Evolutionary conservation across 345 rosid genomes (phyloP).

Genomic region (Litchi chinensis): DNA sequence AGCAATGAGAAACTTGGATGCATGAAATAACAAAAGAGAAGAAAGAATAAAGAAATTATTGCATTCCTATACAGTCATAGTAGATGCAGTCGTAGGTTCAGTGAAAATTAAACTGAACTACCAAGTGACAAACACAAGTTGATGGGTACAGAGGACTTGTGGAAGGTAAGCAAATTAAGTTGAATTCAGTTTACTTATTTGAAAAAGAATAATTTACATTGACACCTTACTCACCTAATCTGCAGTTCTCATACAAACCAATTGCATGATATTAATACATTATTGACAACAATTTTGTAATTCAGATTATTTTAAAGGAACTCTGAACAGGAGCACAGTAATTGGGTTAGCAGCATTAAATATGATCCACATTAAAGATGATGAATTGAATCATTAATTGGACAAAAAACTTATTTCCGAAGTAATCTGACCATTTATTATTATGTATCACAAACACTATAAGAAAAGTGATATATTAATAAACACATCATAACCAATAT

Average conservation of each 20-base stretch:
- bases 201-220: neutral
- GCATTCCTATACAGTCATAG: neutral
- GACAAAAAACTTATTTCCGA: neutral
- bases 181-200: neutral
- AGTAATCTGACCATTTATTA: neutral
- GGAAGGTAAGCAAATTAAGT: constrained; percentile 2
- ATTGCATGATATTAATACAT: neutral
- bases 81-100: neutral
- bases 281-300: neutral
- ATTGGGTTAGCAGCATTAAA: neutral
- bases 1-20: neutral
- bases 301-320: neutral
- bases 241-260: neutral
- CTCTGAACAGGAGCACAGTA: neutral
- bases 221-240: neutral
- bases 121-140: neutral
- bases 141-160: neutral
- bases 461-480: neutral
- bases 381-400: neutral
- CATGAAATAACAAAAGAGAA: neutral
- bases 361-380: neutral
- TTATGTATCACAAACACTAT: neutral
- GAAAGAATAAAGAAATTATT: neutral
- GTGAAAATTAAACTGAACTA: neutral
- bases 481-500: neutral